Percentiles rank a stretch among this genome's conserved stretches.
phyloP scores from a whole-genome alignment of 208 protist genomes.

The Sergeia podlipaevii region DNA sequence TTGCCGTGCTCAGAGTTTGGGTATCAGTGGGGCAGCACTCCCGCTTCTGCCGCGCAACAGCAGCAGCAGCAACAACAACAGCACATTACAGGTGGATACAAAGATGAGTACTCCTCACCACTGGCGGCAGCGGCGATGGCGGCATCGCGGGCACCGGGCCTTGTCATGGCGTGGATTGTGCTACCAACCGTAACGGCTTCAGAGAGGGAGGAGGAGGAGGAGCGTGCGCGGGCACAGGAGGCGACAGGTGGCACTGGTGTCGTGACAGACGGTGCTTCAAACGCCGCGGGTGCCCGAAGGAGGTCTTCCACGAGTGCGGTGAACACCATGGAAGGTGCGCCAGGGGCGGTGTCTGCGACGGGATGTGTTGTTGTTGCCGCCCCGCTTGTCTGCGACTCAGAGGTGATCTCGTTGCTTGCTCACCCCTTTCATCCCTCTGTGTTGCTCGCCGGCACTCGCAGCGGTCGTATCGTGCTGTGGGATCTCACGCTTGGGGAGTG shows the following conservation, averaged over 20 bases:
- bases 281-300: constrained; percentile 15
- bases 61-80: background rate
- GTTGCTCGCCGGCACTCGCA: constrained; percentile 42
- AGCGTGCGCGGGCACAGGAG: too few species aligned
- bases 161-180: constrained; percentile 52
- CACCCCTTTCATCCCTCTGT: constrained; percentile 33
- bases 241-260: constrained; percentile 8
- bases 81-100: constrained; percentile 4
- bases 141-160: constrained; percentile 19
- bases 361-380: constrained; percentile 31
- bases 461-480: constrained; percentile 52
- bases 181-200: constrained; percentile 11
- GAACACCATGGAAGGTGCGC: background rate
- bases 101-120: constrained; percentile 12
- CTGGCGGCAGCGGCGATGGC: constrained; percentile 3
- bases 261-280: constrained; percentile 13
- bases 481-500: constrained; percentile 20
- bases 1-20: too few species aligned
- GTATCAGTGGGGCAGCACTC: constrained; percentile 29
- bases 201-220: background rate
- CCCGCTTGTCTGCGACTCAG: constrained; percentile 53
- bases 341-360: background rate
- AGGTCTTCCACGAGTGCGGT: background rate
- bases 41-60: background rate
- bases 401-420: constrained; percentile 32